A percentile compares a stretch with the other conserved stretches of the same genome.
These are phyloP conservation scores for Pseudocercospora macadamiae DNA, from an alignment of 2,329 filamentous ascomycete species.

Conservation along the genomic window DNA sequence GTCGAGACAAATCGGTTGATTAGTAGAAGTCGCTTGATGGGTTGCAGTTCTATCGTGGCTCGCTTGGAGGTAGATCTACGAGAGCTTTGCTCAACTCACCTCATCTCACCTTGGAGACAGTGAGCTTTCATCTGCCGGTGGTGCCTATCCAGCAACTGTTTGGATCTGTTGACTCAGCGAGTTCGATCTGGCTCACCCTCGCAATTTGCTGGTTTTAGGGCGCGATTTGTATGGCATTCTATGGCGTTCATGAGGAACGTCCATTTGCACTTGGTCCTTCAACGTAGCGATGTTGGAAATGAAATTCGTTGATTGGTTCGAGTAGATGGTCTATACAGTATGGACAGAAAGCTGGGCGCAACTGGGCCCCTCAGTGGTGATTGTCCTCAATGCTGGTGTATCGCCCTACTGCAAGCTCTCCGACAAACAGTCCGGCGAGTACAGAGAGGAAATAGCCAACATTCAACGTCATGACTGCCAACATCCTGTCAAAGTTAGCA, in stretches of 20 bases:
- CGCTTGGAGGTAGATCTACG: background rate
- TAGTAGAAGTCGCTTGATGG: too few species aligned
- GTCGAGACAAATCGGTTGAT: background rate
- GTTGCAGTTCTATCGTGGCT: background rate
- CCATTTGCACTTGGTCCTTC: too few species aligned
- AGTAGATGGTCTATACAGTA: background rate
- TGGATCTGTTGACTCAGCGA: too few species aligned
- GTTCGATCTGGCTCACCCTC: too few species aligned
- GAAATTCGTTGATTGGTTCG: background rate
- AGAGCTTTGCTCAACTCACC: too few species aligned
- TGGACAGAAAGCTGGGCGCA: background rate
- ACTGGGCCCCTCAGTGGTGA: constrained; percentile 30
- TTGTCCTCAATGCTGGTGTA: constrained; percentile 57
- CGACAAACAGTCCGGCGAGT: constrained; percentile 79
- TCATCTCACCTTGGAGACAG: too few species aligned
- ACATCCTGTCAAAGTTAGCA: constrained; percentile 65
- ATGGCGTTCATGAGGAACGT: too few species aligned
- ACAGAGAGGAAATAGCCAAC: constrained; percentile 82
- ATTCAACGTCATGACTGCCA: constrained; percentile 89
- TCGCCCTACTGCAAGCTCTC: constrained; percentile 78
- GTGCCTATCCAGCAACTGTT: too few species aligned
- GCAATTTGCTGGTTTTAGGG: too few species aligned
- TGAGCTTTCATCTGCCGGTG: too few species aligned
- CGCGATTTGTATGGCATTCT: too few species aligned
- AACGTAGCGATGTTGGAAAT: too few species aligned